These are phyloP conservation scores for Colletotrichum echinochloae DNA, from an alignment of 2,329 filamentous ascomycete genomes.

Conservation along the genomic window DNA sequence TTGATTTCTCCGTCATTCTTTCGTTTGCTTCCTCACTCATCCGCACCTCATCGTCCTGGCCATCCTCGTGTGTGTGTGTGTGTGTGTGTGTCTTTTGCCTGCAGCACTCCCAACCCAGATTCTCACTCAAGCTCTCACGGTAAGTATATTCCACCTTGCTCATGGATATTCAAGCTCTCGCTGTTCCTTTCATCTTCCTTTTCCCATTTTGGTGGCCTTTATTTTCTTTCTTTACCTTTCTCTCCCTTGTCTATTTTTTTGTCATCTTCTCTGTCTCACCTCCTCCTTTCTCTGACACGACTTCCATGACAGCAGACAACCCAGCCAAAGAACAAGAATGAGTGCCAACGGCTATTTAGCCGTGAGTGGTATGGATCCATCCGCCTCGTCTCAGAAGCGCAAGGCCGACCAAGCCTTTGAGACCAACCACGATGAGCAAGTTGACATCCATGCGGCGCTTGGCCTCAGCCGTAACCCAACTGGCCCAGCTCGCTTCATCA, in stretches of 20 bases:
- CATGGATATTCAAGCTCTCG: background rate
- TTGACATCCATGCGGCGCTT: no score
- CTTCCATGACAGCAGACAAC: background rate
- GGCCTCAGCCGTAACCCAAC: background rate
- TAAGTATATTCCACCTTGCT: background rate
- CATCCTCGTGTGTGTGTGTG: background rate
- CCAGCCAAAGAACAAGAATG: background rate
- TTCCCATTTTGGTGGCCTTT: background rate
- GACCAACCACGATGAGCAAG: background rate
- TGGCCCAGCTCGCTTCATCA: background rate
- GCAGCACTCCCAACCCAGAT: background rate
- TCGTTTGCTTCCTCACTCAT: background rate
- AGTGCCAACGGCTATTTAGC: background rate
- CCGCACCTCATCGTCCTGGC: background rate
- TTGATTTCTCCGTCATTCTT: background rate
- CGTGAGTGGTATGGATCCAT: background rate
- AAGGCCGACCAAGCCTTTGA: background rate
- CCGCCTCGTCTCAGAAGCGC: background rate
- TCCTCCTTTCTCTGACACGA: background rate
- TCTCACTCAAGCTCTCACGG: background rate
- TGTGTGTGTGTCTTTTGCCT: no score
- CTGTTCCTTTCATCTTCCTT: no score
- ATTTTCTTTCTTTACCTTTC: background rate
- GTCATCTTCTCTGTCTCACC: accelerated
- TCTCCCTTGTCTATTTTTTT: background rate